A percentile compares a stretch with the other conserved stretches of the same genome.
These are phyloP conservation scores for Epichloe sylvatica DNA, from an alignment of 2,329 filamentous ascomycete genomes.

Conservation along the genomic window DNA sequence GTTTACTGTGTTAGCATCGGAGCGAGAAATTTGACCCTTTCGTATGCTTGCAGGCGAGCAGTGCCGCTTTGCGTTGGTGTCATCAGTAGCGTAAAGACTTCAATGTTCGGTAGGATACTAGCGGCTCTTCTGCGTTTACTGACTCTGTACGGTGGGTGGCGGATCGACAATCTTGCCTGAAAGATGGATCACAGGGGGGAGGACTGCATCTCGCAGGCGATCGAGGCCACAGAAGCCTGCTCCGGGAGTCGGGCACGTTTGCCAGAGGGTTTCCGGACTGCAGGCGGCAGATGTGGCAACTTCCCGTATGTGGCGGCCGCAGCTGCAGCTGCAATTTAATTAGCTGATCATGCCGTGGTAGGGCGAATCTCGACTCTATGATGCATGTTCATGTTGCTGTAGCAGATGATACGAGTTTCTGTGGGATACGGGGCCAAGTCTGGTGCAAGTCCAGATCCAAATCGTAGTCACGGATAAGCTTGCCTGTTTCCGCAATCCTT, in stretches of 20 bases:
- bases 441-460: not conserved
- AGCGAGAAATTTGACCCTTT: not conserved
- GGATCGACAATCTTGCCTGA: not conserved
- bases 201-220: not conserved
- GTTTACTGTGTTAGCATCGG: no score
- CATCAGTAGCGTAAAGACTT: no score
- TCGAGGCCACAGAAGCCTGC: no score
- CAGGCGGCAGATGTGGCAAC: no score
- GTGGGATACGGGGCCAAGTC: not conserved
- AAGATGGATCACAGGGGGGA: not conserved
- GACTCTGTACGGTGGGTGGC: not conserved
- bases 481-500: not conserved
- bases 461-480: not conserved
- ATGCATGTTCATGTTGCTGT: not conserved
- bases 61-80: not conserved
- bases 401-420: not conserved
- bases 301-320: not conserved
- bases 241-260: no score
- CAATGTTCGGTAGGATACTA: not conserved
- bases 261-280: no score
- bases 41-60: not conserved
- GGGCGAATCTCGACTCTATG: not conserved
- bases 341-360: not conserved
- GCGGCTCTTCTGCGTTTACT: not conserved
- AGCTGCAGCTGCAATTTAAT: not conserved